These are phyloP conservation scores for Termitomyces heimii DNA, from an alignment of 768 basidiomycete species.

Conservation along the genomic window DNA sequence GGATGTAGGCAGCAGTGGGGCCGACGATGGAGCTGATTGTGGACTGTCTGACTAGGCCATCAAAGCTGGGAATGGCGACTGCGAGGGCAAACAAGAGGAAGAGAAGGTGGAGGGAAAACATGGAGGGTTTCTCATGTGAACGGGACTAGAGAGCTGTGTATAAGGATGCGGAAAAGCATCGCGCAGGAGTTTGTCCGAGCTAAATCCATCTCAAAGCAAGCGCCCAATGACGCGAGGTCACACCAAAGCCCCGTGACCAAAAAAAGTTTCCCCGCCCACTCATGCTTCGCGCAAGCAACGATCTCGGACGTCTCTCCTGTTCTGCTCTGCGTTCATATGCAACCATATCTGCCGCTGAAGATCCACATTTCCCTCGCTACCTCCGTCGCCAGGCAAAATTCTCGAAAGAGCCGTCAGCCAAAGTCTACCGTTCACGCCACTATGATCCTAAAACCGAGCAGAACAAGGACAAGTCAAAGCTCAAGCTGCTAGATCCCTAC, in stretches of 20 bases:
- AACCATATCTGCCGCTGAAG: background rate
- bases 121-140: background rate
- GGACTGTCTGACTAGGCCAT: slow-evolving; percentile 25
- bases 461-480: slow-evolving; percentile 20
- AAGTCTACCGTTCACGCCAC: slow-evolving; percentile 33
- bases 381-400: slow-evolving; percentile 19
- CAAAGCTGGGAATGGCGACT: slow-evolving; percentile 33
- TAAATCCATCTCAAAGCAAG: slow-evolving; percentile 5
- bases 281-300: slow-evolving; percentile 5
- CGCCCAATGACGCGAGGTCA: slow-evolving; percentile 6
- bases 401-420: background rate
- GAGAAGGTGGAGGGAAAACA: slow-evolving; percentile 14
- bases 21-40: slow-evolving; percentile 34
- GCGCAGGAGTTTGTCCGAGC: slow-evolving; percentile 15
- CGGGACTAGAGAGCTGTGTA: slow-evolving; percentile 1
- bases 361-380: slow-evolving; percentile 21
- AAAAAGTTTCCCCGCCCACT: background rate
- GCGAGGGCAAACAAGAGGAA: slow-evolving; percentile 19
- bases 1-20: slow-evolving; percentile 34
- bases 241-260: slow-evolving; percentile 11
- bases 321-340: slow-evolving; percentile 4
- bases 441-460: slow-evolving; percentile 24
- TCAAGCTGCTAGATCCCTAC: slow-evolving; percentile 53
- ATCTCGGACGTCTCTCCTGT: background rate
- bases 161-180: slow-evolving; percentile 23